A percentile compares a stretch with the other conserved stretches of the same genome.
phyloP scores from a whole-genome alignment of 106 monocot species.

The Gastrodia elata region DNA sequence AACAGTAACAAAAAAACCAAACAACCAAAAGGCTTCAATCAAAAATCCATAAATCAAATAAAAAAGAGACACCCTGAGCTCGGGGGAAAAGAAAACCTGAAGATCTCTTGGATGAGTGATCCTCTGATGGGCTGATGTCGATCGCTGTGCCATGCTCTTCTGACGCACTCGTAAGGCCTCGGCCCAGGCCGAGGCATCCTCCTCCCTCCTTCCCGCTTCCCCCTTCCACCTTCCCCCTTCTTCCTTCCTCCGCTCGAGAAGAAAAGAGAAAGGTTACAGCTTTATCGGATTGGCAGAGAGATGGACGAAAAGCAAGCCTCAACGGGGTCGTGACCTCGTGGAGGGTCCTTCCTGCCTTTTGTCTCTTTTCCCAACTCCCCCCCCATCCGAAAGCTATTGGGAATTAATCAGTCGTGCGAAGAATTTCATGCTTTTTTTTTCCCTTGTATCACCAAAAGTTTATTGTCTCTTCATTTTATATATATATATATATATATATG shows the following conservation, averaged over 20 bases:
- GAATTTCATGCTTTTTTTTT: too few species aligned
- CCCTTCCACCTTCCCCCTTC: neutral
- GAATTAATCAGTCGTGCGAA: neutral
- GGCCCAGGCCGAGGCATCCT: constrained; percentile 80
- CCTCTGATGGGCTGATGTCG: constrained; percentile 75
- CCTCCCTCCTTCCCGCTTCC: too few species aligned
- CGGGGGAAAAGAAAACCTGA: constrained; percentile 36
- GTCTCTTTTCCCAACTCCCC: neutral
- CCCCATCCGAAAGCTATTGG: neutral
- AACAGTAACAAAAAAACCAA: too few species aligned
- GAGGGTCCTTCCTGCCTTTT: neutral
- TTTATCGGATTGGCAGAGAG: neutral
- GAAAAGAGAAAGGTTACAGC: neutral
- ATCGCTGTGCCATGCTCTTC: constrained; percentile 90
- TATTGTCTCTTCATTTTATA: too few species aligned
- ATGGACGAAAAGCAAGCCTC: neutral
- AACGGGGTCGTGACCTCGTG: too few species aligned
- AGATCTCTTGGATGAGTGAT: constrained; percentile 83
- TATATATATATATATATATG: too few species aligned
- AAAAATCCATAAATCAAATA: neutral
- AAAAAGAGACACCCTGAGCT: neutral
- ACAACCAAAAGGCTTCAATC: neutral
- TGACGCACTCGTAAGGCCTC: constrained; percentile 85
- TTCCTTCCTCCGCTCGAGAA: too few species aligned
- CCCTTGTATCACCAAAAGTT: too few species aligned